These are phyloP conservation scores for Xanthoceras sorbifolium DNA, from an alignment of 345 rosid species.

Conservation along the genomic window DNA sequence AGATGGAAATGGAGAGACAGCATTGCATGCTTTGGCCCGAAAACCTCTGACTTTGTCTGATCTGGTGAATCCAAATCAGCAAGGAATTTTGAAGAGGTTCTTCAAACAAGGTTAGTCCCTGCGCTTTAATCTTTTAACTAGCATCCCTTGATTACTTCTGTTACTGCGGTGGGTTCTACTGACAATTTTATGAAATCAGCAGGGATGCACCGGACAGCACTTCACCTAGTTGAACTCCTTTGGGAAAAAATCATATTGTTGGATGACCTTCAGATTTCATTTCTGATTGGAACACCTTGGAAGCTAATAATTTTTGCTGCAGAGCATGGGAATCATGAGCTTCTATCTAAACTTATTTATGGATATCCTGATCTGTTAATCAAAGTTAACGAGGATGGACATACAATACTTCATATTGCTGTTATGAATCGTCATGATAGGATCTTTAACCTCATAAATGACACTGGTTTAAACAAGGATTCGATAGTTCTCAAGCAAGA, in stretches of 20 bases:
- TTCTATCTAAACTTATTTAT: not conserved
- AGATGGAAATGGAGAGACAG: not conserved
- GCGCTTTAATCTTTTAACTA: not conserved
- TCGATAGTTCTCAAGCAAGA: not conserved
- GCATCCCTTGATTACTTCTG: not conserved
- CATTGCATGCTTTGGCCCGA: conserved; percentile 23
- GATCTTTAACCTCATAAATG: not conserved
- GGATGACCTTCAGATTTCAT: not conserved
- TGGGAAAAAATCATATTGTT: too few species aligned
- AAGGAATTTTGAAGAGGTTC: not conserved
- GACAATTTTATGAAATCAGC: not conserved
- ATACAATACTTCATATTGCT: not conserved
- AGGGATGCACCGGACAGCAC: not conserved
- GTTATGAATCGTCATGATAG: not conserved
- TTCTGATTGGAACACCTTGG: not conserved
- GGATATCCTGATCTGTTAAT: not conserved
- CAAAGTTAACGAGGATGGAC: not conserved
- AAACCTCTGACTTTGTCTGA: not conserved
- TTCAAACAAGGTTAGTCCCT: not conserved
- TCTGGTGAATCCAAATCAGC: not conserved
- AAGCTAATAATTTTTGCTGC: not conserved
- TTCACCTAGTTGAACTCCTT: not conserved
- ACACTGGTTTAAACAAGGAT: not conserved
- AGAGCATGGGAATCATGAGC: not conserved
- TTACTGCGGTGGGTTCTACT: not conserved